phyloP scores from a whole-genome alignment of 2,329 filamentous ascomycete genomes.

The Aureobasidium leucospermi region DNA sequence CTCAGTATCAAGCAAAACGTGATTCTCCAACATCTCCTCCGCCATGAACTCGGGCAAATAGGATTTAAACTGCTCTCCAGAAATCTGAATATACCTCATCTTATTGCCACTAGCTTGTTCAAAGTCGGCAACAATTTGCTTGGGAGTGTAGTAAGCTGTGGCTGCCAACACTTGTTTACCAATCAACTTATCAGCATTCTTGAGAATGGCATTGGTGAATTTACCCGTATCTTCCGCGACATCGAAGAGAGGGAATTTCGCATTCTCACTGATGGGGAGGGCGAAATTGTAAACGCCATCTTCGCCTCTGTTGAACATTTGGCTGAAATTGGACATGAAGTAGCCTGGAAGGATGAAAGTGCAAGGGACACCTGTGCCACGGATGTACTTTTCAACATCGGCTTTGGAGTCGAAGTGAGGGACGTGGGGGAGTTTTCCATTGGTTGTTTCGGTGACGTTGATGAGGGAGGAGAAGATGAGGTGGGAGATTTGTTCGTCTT shows the following conservation, averaged over 20 bases:
- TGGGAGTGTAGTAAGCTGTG: constrained; percentile 24
- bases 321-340: constrained; percentile 17
- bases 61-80: constrained; percentile 20
- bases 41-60: constrained; percentile 22
- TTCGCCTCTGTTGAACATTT: constrained; percentile 9
- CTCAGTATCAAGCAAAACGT: constrained; percentile 22
- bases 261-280: constrained; percentile 21
- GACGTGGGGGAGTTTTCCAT: constrained; percentile 26
- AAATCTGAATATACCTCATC: constrained; percentile 21
- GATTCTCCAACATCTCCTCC: constrained; percentile 24
- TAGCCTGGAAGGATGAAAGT: constrained; percentile 23
- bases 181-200: constrained; percentile 20
- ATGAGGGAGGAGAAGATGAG: constrained; percentile 33
- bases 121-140: constrained; percentile 21
- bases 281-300: constrained; percentile 20
- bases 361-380: constrained; percentile 20
- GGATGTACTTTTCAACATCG: constrained; percentile 26
- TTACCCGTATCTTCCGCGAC: constrained; percentile 22
- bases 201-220: constrained; percentile 20
- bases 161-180: constrained; percentile 22
- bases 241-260: constrained; percentile 23
- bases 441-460: constrained; percentile 23
- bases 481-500: constrained; percentile 28
- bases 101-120: constrained; percentile 20
- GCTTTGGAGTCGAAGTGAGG: constrained; percentile 34